Conservation (phyloP, 768 basidiomycete species). For the Gymnopilus junonius region DNA sequence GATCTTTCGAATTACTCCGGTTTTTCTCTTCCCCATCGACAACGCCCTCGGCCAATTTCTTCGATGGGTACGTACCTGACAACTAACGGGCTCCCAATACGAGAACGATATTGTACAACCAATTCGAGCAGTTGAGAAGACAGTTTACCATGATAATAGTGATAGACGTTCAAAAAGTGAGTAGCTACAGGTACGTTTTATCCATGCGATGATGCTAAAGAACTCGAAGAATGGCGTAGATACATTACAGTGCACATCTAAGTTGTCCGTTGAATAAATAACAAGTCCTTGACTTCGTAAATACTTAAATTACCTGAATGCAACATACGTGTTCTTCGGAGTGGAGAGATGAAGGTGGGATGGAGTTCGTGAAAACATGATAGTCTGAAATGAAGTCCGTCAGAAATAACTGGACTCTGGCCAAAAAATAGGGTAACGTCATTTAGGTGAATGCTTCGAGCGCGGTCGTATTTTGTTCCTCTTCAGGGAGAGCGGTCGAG, state of each 20-base stretch:
- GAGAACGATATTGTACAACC: background rate
- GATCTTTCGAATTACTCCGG: slow-evolving; percentile 2
- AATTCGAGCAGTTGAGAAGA: background rate
- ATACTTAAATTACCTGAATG: slow-evolving; percentile 1
- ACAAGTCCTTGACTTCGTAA: background rate
- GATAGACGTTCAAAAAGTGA: background rate
- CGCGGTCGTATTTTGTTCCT: slow-evolving; percentile 54
- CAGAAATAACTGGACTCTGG: background rate
- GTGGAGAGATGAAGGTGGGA: background rate
- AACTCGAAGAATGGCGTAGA: background rate
- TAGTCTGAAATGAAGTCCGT: background rate
- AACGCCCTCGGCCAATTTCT: background rate
- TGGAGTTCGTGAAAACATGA: background rate
- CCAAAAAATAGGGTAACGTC: background rate
- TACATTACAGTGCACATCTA: slow-evolving; percentile 6
- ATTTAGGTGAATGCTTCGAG: slow-evolving; percentile 44
- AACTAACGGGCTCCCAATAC: background rate
- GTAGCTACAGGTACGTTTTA: background rate
- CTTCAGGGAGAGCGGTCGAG: slow-evolving; percentile 48
- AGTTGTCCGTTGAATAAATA: slow-evolving; percentile 7
- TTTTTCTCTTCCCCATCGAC: slow-evolving; percentile 8
- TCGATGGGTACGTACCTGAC: background rate
- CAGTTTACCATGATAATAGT: background rate
- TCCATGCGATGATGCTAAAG: background rate
- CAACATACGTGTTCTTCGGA: slow-evolving; percentile 3